These are phyloP conservation scores for Umbellularia californica DNA, from an alignment of 164 flowering plant species.

Conservation along the genomic window DNA sequence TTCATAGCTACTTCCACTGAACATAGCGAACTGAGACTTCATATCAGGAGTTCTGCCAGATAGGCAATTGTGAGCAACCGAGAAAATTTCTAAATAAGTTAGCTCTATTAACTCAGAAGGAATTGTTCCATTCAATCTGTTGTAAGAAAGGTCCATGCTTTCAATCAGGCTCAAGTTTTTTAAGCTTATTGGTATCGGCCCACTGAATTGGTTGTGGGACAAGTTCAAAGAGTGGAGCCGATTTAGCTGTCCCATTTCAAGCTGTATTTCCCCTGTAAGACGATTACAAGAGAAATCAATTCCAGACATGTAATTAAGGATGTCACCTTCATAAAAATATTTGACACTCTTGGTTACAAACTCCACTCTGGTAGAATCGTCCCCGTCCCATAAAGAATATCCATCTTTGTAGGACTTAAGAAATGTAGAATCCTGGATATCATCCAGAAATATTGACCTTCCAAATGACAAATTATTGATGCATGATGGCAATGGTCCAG, in stretches of 20 bases:
- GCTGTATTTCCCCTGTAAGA: conserved; percentile 20
- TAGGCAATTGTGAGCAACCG: conserved; percentile 23
- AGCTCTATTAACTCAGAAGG: conserved; percentile 15
- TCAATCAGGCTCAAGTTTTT: conserved; percentile 12
- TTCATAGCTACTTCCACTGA: conserved; percentile 16
- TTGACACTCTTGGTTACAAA: conserved; percentile 14
- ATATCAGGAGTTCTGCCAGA: conserved; percentile 15
- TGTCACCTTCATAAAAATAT: conserved; percentile 9
- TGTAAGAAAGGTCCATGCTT: conserved; percentile 12
- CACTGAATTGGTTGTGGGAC: conserved; percentile 14
- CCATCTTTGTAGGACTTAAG: too few relatives aligned
- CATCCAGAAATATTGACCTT: too few relatives aligned
- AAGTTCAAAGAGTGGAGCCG: conserved; percentile 12
- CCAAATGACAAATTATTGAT: conserved; percentile 6
- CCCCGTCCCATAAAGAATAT: too few relatives aligned
- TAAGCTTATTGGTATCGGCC: conserved; percentile 14
- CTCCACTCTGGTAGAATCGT: too few relatives aligned
- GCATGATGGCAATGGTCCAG: conserved; percentile 11
- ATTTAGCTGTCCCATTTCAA: conserved; percentile 16
- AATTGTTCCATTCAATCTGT: conserved; percentile 20
- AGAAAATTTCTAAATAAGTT: conserved; percentile 6
- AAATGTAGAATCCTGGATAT: too few relatives aligned
- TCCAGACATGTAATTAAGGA: conserved; percentile 15
- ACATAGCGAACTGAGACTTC: conserved; percentile 18
- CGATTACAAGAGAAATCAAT: conserved; percentile 22